Percentiles rank a stretch among this genome's conserved stretches.
These are phyloP conservation scores for Azolla pinnata DNA, from an alignment of 75 land plant species.

Conservation along the genomic window DNA sequence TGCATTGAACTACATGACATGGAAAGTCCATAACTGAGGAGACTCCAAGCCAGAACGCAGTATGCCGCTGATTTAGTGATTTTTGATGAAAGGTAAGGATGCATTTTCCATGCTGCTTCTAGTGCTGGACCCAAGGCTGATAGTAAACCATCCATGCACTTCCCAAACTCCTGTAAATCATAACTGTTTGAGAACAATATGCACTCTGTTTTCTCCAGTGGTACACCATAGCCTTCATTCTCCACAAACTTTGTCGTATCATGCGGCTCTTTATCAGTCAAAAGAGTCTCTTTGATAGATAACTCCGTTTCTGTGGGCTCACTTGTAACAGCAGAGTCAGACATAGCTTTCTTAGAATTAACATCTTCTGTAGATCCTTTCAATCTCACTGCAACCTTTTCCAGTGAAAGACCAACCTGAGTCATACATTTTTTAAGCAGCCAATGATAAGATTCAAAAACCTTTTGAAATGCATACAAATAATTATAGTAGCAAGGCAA, in stretches of 20 bases:
- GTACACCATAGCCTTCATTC: neutral
- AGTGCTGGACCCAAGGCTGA: conserved; percentile 35
- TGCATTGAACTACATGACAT: neutral
- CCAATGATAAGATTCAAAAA: conserved; percentile 39
- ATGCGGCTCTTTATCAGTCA: too few relatives aligned
- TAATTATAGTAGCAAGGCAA: conserved; percentile 44
- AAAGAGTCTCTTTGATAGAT: too few relatives aligned
- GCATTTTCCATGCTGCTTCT: conserved; percentile 64
- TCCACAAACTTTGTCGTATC: too few relatives aligned
- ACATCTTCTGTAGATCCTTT: conserved; percentile 1
- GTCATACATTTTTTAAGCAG: conserved; percentile 25
- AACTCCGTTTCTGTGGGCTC: too few relatives aligned
- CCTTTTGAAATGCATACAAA: conserved; percentile 50
- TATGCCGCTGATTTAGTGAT: conserved; percentile 30
- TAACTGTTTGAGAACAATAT: neutral
- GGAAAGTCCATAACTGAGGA: neutral
- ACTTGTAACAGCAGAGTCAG: too few relatives aligned
- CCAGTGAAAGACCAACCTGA: conserved; percentile 15
- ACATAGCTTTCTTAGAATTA: too few relatives aligned
- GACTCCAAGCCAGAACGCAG: conserved; percentile 39
- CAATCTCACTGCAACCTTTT: conserved; percentile 9
- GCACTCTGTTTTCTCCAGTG: neutral
- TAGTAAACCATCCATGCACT: conserved; percentile 32
- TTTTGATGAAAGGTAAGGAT: conserved; percentile 49
- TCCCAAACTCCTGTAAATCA: conserved; percentile 34